Conservation (phyloP, 2,329 filamentous ascomycete species). For the Lasiodiplodia hormozganensis region DNA sequence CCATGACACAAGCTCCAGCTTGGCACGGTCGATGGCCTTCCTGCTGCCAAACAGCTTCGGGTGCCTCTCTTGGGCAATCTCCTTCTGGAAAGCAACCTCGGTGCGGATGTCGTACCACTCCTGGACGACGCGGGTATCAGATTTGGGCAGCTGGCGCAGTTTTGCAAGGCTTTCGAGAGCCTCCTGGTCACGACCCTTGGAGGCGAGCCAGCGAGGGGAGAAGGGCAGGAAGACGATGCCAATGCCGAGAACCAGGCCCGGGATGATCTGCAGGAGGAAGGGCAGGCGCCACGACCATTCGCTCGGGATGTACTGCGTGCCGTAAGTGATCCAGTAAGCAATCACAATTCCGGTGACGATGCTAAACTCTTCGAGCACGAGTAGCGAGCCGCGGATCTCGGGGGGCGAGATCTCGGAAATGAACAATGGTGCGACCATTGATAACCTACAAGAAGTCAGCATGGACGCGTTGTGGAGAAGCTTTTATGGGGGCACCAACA, state of each 20-base stretch:
- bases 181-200: conserved; percentile 56
- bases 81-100: conserved; percentile 61
- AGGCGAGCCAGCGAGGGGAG: conserved; percentile 62
- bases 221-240: conserved; percentile 60
- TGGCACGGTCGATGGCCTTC: conserved; percentile 42
- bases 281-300: conserved; percentile 56
- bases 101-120: conserved; percentile 62
- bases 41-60: conserved; percentile 41
- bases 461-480: background rate
- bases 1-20: conserved; percentile 56
- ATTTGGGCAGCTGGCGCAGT: conserved; percentile 57
- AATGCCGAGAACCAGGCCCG: conserved; percentile 47
- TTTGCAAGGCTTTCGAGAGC: conserved; percentile 56
- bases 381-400: conserved; percentile 56
- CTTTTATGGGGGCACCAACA: conserved; percentile 39
- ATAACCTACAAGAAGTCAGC: conserved; percentile 31
- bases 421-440: conserved; percentile 58
- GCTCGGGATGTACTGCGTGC: conserved; percentile 52
- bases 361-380: conserved; percentile 57
- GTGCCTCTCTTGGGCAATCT: conserved; percentile 49
- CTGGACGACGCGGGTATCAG: conserved; percentile 58
- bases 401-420: conserved; percentile 61
- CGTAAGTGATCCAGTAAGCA: conserved; percentile 63
- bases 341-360: conserved; percentile 58
- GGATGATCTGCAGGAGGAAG: conserved; percentile 55